Evolutionary conservation across 2,329 filamentous ascomycete genomes (phyloP), one percentile per base, ranked within the genome.

Genomic region (Cucurbitaria berberidis): DNA sequence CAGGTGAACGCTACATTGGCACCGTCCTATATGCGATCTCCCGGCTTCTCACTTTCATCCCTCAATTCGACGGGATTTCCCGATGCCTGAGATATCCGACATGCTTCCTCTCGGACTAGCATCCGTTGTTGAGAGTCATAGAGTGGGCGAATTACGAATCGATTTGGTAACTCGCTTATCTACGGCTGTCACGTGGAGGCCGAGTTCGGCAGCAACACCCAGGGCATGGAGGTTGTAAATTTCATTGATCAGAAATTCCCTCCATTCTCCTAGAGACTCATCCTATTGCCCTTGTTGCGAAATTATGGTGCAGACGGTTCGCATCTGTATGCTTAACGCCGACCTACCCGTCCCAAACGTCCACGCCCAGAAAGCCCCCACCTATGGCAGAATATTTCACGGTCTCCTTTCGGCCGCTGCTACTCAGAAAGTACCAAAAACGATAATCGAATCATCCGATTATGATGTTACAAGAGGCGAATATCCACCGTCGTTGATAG

Each of bases 381-480:
- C 61, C n/a, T 74, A 72, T 36, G 68, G 69, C 29, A 49, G 59
- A 6, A 68, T 74, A 44, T 74, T 73, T 49, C 62, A 68, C 45
- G 24, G 54, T 0, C 63, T 72, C 0, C 57, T 73, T 3, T 50
- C 52, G 9, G 45, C 59, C 3, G 67, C 68, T 1, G 59, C 57
- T 8, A 16, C 29, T 2, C 59, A 62, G 5, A 54, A 2, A 2
- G 8, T 59, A 40, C 38, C 45, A 16, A 55, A 51, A 8, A 34
- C 42, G 15, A 39, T 59, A 1, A 56, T 77, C 38, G 39, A 64
- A 19, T 74, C 73, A 0, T 64, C 60, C 11, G 69, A 73, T 22
- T 78, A 74, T 62, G 67, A 79, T 46, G 69, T 74, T 8, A 61
- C 72, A 9, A 62, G 57, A 8, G 66, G 68, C 8, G 63, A 76